phyloP scores from a whole-genome alignment of 208 protist species.

The Balamuthia mandrillaris region DNA sequence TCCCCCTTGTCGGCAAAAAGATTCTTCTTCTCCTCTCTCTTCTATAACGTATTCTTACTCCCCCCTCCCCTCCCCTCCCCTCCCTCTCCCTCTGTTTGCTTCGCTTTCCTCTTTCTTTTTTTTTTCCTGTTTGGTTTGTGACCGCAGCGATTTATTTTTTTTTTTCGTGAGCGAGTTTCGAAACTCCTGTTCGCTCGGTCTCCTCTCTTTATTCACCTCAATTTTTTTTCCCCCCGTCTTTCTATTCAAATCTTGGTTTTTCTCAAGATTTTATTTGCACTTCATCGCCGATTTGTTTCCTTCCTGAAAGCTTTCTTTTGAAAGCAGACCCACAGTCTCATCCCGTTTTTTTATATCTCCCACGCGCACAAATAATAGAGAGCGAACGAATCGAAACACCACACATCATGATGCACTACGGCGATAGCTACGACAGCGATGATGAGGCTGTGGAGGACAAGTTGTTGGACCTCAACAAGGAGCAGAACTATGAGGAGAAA shows the following conservation, averaged over 20 bases:
- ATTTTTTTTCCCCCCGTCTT: background rate
- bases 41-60: background rate
- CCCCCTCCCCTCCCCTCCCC: no score
- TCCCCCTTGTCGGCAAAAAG: background rate
- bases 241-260: background rate
- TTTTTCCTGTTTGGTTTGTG: background rate
- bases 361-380: no score
- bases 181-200: background rate
- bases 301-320: background rate
- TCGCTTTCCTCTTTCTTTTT: background rate
- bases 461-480: slow-evolving; percentile 8
- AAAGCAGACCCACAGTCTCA: no score
- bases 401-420: no score
- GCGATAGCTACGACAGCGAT: no score
- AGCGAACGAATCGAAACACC: no score
- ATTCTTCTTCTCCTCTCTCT: background rate
- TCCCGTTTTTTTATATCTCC: no score
- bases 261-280: background rate
- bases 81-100: background rate
- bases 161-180: background rate
- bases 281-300: background rate
- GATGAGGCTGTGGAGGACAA: slow-evolving; percentile 19
- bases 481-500: slow-evolving; percentile 24
- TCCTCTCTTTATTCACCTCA: background rate
- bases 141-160: background rate